These are phyloP conservation scores for Hygrophorus pudorinus DNA, from an alignment of 768 basidiomycete genomes.

Conservation along the genomic window DNA sequence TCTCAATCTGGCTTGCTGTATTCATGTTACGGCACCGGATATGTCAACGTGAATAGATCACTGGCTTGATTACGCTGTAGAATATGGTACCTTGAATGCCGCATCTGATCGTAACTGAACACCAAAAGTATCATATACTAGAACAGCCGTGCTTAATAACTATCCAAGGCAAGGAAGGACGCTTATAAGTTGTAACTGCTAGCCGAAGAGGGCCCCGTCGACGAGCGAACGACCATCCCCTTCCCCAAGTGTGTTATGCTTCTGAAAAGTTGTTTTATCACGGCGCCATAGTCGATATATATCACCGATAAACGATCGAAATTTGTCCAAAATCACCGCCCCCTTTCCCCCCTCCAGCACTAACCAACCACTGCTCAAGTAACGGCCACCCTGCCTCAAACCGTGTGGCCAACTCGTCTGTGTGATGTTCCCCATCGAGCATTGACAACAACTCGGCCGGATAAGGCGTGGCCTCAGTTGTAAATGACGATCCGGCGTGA, in stretches of 20 bases:
- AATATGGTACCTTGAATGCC: too few species aligned
- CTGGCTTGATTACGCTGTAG: constrained; percentile 40
- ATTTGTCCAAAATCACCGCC: constrained; percentile 67
- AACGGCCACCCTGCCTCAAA: constrained; percentile 82
- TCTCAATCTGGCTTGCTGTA: constrained; percentile 57
- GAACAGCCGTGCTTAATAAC: too few species aligned
- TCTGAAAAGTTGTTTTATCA: neutral
- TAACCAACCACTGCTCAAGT: constrained; percentile 61
- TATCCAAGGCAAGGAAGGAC: too few species aligned
- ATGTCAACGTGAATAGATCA: constrained; percentile 78
- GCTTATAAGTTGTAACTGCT: too few species aligned
- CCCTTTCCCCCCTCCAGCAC: constrained; percentile 50
- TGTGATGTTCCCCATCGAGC: constrained; percentile 85
- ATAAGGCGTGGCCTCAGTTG: constrained; percentile 20
- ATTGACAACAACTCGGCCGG: constrained; percentile 49
- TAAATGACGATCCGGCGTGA: neutral
- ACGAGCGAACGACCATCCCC: neutral
- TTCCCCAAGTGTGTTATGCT: too few species aligned
- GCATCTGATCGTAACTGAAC: neutral
- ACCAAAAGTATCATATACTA: neutral
- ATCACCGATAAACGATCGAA: constrained; percentile 67
- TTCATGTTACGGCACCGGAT: constrained; percentile 89
- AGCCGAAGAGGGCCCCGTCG: too few species aligned
- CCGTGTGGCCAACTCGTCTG: constrained; percentile 78
- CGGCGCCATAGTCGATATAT: neutral